These are phyloP conservation scores for Nicotiana paniculata DNA, from an alignment of 257 asterid genomes.

Conservation along the genomic window DNA sequence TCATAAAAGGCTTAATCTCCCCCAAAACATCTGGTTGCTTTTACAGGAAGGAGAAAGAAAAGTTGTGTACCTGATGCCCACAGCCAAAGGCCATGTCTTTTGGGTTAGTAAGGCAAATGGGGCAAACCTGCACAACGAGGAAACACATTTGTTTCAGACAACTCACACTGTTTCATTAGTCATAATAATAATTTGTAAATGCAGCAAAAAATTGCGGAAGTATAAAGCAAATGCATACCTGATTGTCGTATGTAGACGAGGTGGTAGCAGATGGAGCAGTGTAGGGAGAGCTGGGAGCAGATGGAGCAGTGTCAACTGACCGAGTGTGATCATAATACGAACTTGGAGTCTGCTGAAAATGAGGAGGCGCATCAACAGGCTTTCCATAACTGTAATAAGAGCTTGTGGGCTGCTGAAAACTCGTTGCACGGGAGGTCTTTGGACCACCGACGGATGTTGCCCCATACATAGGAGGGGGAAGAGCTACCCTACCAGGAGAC, in stretches of 20 bases:
- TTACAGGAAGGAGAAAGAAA: background rate
- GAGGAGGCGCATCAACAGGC: background rate
- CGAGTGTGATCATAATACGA: conserved; percentile 23
- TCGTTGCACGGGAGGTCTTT: conserved; percentile 5
- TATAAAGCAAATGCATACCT: conserved; percentile 33
- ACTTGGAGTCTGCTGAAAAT: conserved; percentile 24
- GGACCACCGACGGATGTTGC: conserved; percentile 9
- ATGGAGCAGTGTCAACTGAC: conserved; percentile 27
- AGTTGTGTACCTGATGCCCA: conserved; percentile 78
- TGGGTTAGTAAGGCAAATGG: conserved; percentile 75
- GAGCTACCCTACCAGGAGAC: conserved; percentile 53
- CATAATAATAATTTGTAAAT: background rate
- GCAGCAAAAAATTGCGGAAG: background rate
- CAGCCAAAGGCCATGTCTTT: conserved; percentile 99
- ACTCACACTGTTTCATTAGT: background rate
- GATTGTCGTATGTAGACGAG: conserved; percentile 49
- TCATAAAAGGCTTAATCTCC: background rate
- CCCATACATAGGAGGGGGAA: conserved; percentile 73
- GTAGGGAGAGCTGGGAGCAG: conserved; percentile 18
- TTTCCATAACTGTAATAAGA: conserved; percentile 20
- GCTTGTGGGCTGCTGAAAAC: conserved; percentile 45
- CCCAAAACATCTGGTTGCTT: background rate
- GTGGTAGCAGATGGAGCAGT: conserved; percentile 21
- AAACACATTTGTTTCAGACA: background rate
- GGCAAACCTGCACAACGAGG: conserved; percentile 56